A percentile compares a stretch with the other conserved stretches of the same genome.
These are phyloP conservation scores for Leptoxyphium fumago DNA, from an alignment of 2,329 filamentous ascomycete species.

Conservation along the genomic window DNA sequence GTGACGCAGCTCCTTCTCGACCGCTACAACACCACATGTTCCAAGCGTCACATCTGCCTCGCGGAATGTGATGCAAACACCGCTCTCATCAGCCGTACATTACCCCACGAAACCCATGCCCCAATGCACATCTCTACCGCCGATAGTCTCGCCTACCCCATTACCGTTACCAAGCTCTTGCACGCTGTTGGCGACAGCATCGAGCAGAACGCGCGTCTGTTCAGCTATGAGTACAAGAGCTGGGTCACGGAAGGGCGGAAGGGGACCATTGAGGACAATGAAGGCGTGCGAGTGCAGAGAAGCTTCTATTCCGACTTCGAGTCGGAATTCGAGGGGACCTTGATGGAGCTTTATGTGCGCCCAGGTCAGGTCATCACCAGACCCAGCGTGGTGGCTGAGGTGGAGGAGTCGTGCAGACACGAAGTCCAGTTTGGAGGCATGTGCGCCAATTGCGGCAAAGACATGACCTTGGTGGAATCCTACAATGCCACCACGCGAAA, in stretches of 20 bases:
- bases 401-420: slow-evolving; percentile 85
- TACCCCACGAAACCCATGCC: not conserved
- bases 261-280: slow-evolving; percentile 57
- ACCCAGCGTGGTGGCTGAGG: slow-evolving; percentile 48
- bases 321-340: slow-evolving; percentile 65
- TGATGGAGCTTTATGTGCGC: slow-evolving; percentile 62
- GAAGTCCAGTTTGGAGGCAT: slow-evolving; percentile 82
- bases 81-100: not conserved
- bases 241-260: slow-evolving; percentile 39
- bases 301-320: slow-evolving; percentile 68
- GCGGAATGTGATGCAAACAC: not conserved
- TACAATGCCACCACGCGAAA: slow-evolving; percentile 71
- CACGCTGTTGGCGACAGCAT: slow-evolving; percentile 62
- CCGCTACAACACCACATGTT: not conserved
- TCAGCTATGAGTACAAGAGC: slow-evolving; percentile 79
- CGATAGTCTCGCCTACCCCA: slow-evolving; percentile 65
- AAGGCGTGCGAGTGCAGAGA: slow-evolving; percentile 47
- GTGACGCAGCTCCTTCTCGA: not conserved
- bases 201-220: slow-evolving; percentile 59
- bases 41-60: not conserved
- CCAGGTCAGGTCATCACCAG: slow-evolving; percentile 46
- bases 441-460: slow-evolving; percentile 83
- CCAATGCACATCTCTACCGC: slow-evolving; percentile 36
- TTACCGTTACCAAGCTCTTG: slow-evolving; percentile 76
- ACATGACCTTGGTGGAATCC: slow-evolving; percentile 71